Base-by-base conservation (phyloP, 352 stramenopile species). In the Phytophthora nicotianae region DNA sequence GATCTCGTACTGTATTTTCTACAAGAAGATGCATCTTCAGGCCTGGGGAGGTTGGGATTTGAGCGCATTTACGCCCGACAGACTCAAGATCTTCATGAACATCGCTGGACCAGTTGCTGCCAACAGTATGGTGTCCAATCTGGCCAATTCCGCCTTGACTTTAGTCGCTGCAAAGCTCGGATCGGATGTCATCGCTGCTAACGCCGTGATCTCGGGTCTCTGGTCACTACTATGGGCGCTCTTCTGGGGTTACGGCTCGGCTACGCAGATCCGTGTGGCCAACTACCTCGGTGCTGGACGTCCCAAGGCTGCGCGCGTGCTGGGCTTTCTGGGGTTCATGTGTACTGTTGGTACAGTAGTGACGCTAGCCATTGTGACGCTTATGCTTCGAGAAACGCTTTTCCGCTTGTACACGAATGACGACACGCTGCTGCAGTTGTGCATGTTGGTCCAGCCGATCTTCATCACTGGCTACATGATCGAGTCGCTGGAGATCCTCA, bases 221-320 rank as follows among this genome's bases (percentile, higher is more conserved):
- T 92, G 81, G 81, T 79, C 73, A 3, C 51, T 92, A 32, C 51
- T 90, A 0, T 92, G 81, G 83, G 83, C 83, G 13, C 70, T 92
- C 5, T 91, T 93, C 62, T 93, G 82, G 82, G 84, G 84, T 40
- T 93, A 79, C 63, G 84, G 84, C 49, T 91, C 80, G 21, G 84
- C 82, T 5, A 90, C 84, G 23, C 86, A 94, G 61, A 86, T 90
- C 20, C 81, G 83, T 1, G 83, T 92, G 23, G 81, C 86, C 24
- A 92, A 91, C 58, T 86, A 91, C 50, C 51, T 94, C 2, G 86
- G 86, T 14, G 81, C 81, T 21, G 86, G 84, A 59, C 81, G 81
- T 19, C 83, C 86, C 3, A 77, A 85, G 23, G 76, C 78, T 14
- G 86, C 86, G 13, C 53, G 72, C 13, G 73, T 80, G 40, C 47